Evolutionary conservation across 2,329 filamentous ascomycete genomes (phyloP).

Genomic region (Monosporascus sp.): DNA sequence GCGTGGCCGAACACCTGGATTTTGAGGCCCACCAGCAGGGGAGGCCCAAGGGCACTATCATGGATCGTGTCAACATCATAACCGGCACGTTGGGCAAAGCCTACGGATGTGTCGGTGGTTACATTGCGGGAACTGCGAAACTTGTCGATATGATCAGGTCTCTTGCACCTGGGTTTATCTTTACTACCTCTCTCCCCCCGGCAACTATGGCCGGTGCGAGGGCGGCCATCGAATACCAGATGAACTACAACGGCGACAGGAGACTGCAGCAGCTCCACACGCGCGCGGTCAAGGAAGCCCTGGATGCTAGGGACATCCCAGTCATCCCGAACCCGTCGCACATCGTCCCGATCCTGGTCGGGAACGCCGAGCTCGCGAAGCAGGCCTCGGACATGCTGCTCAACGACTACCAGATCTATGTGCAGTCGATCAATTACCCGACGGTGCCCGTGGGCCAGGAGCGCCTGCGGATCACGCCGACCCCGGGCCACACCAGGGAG

Average conservation of each 20-base stretch:
- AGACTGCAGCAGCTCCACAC: conserved; percentile 94
- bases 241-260: conserved; percentile 77
- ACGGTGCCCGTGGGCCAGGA: conserved; percentile 98
- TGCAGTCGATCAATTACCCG: conserved; percentile 98
- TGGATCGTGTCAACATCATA: conserved; percentile 97
- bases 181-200: conserved; percentile 93
- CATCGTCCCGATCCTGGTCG: conserved; percentile 90
- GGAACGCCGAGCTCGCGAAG: conserved; percentile 89
- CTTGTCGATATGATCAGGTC: conserved; percentile 92
- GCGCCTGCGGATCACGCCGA: conserved; percentile 90
- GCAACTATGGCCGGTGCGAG: conserved; percentile 94
- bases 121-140: conserved; percentile 84
- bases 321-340: conserved; percentile 97
- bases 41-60: conserved; percentile 72
- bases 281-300: conserved; percentile 81
- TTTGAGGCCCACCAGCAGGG: conserved; percentile 80
- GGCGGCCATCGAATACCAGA: conserved; percentile 90
- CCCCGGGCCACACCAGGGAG: conserved; percentile 81
- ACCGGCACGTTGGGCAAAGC: conserved; percentile 96
- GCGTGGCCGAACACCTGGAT: conserved; percentile 95
- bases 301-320: conserved; percentile 77
- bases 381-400: conserved; percentile 87
- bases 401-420: conserved; percentile 87
- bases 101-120: conserved; percentile 95
- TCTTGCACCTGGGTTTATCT: conserved; percentile 95